phyloP scores from a whole-genome alignment of 2,329 filamentous ascomycete species.

The Ascochyta rabiei region DNA sequence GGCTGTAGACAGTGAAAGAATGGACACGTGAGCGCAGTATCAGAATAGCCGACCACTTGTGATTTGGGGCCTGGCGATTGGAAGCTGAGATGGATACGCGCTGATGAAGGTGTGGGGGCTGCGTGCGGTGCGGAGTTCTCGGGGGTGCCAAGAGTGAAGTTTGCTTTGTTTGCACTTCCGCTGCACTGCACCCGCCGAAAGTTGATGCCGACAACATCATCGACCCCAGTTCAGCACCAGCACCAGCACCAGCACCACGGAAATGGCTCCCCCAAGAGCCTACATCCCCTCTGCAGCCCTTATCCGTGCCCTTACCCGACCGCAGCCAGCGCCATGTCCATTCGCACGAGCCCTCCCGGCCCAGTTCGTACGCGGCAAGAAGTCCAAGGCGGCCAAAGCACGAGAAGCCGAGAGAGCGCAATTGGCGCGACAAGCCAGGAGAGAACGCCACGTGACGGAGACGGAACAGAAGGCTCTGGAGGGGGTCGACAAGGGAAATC shows the following conservation, averaged over 20 bases:
- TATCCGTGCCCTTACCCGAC: constrained; percentile 31
- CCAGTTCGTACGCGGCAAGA: constrained; percentile 31
- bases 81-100: not conserved
- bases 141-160: constrained; percentile 30
- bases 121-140: constrained; percentile 30
- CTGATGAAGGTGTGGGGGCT: not conserved
- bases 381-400: constrained; percentile 21
- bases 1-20: no score
- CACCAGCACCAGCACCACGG: not conserved
- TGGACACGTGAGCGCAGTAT: no score
- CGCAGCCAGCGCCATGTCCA: constrained; percentile 26
- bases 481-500: not conserved
- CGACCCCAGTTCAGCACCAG: not conserved
- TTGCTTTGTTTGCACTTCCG: constrained; percentile 22
- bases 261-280: constrained; percentile 19
- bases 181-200: constrained; percentile 21
- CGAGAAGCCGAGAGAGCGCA: constrained; percentile 12
- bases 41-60: no score
- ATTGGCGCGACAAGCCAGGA: not conserved
- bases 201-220: constrained; percentile 3
- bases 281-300: constrained; percentile 37
- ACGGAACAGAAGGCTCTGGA: not conserved
- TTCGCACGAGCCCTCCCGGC: constrained; percentile 22
- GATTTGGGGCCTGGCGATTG: not conserved
- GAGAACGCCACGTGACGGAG: not conserved